Base-by-base conservation (phyloP, 345 rosid species). In the Nasturtium officinale region DNA sequence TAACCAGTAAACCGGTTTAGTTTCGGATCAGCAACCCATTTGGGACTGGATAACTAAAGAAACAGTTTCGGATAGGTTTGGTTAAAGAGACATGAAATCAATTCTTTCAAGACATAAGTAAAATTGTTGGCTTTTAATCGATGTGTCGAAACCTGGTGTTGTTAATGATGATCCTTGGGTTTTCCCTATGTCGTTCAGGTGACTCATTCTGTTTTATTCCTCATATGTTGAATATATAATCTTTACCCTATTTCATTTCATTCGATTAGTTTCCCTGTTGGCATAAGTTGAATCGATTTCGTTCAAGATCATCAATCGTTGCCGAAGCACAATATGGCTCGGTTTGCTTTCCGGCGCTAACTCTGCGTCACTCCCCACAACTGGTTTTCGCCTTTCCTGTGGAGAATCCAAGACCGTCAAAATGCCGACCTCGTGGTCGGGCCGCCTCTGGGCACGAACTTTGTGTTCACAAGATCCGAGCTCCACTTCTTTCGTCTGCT, bases 381-480 rank as follows among this genome's bases (percentile, higher is more conserved):
- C 97, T 1, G 97, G 98, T 26, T 94, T 89, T 76, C 30, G 82
- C 5, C 93, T 94, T 67, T 30, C 68, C 0, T 23, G 69, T 9
- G 98, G 93, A 1, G 78, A 86, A 73, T 89, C 98, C 51, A 80
- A 61, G 29, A 77, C 93, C 10, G 75, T 94, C 1, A 10, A 47
- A 10, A 68, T 91, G 18, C 98, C 97, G 6, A 16, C 35, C 5
- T 72, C 85, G 0, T 94, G 98, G 98, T 88, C 93, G 11, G 99
- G 97, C 25, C 91, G 97, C 60, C 65, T 91, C 65, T 94, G 98
- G 99, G 97, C 79, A 16, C 71, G 99, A 69, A 79, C 88, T 37
- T 74, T 77, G 57, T 90, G 99, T 56, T 45, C 78, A 21, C 78
- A 17, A 10, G 85, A 87, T 35, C 72, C 78, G 1, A 38, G 5